Base-by-base conservation (phyloP, 495 filamentous ascomycete species). In the Xylaria scruposa region DNA sequence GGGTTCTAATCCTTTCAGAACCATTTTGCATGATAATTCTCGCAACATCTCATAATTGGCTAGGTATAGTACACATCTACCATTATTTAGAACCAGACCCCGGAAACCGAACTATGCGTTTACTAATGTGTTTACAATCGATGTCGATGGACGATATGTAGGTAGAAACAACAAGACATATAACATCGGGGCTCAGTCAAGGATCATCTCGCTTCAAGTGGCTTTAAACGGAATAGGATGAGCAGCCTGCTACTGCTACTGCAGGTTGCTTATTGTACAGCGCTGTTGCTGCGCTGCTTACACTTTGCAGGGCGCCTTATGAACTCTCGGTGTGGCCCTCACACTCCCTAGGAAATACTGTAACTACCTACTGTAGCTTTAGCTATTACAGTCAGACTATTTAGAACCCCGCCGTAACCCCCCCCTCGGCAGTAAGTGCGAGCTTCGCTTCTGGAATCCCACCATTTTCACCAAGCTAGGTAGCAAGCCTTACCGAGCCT, bases 301-400 rank as follows among this genome's bases (percentile, higher is more conserved):
- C 47, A 29, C 49, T 44, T 17, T 12, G 64, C 47, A 67, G 64
- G 46, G 31, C 47, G 44, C 47, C 62, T 36, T 29, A 65, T 15
- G 42, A 54, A 67, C 64, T 40, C 64, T 67, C 64, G 64, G 46
- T 67, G 46, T 67, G 64, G 64, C 29, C 29, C 62, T 61, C 60
- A 9, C 38, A n/a, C 44, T 67, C 65, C 36, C 8, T 1, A 49
- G 65, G 49, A 56, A 42, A 67, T 56, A 36, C 33, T 8, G 36
- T 38, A 38, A 38, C 36, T 8, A 38, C 36, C 36, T 8, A 38
- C 36, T 38, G 36, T 38, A 38, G 8, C 36, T 38, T 31, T 38
- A 38, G 36, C 54, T 33, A 51, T 51, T 70, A 38, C 67, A 70
- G 67, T 62, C 67, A 53, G 42, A 51, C n/a, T 51, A 40, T 31